Evolutionary conservation across 495 filamentous ascomycete genomes (phyloP).

Genomic region (Daldinia caldariorum): DNA sequence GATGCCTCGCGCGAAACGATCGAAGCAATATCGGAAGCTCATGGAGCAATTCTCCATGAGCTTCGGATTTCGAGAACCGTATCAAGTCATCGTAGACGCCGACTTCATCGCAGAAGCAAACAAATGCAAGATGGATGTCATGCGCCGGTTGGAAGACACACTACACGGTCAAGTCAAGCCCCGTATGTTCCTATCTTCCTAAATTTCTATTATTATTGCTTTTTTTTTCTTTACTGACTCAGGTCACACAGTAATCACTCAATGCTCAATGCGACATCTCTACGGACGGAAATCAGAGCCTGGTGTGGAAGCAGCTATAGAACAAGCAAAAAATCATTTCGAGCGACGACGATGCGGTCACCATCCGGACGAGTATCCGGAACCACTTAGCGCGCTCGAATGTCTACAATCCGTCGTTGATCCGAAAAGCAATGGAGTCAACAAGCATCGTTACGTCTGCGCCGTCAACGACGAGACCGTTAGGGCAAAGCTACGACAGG

Average conservation of each 20-base stretch:
- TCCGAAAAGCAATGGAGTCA: conserved; percentile 72
- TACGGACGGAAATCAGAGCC: conserved; percentile 68
- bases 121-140: conserved; percentile 81
- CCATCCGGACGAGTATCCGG: conserved; percentile 73
- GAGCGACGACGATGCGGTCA: conserved; percentile 92
- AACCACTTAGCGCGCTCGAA: conserved; percentile 76
- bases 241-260: conserved; percentile 53
- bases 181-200: conserved; percentile 60
- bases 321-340: conserved; percentile 70
- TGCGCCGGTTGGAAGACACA: conserved; percentile 74
- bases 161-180: conserved; percentile 87
- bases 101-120: conserved; percentile 79
- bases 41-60: conserved; percentile 89
- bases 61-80: conserved; percentile 90
- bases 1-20: conserved; percentile 86
- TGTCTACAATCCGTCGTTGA: conserved; percentile 84
- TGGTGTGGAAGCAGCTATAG: conserved; percentile 67
- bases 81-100: conserved; percentile 90
- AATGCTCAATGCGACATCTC: conserved; percentile 72
- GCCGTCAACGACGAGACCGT: conserved; percentile 75
- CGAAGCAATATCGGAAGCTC: conserved; percentile 95
- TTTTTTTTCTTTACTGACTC: conserved; percentile 22
- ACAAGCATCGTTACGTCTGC: conserved; percentile 91
- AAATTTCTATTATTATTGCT: neutral
- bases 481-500: conserved; percentile 61